phyloP scores from a whole-genome alignment of 1,139 yeast genomes.

The Pichia sp. region DNA sequence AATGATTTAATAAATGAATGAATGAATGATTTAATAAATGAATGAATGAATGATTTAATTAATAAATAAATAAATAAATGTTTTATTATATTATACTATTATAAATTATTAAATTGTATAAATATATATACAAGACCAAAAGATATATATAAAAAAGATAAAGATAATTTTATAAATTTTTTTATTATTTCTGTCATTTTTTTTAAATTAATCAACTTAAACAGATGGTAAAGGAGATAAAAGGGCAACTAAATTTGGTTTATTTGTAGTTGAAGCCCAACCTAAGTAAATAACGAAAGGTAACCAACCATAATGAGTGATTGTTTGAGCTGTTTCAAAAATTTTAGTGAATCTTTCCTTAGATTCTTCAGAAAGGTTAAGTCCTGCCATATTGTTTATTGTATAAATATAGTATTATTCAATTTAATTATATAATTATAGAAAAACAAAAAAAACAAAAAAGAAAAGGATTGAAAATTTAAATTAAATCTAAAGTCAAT shows the following conservation, averaged over 20 bases:
- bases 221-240: slow-evolving; percentile 31
- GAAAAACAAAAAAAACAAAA: not conserved
- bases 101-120: not conserved
- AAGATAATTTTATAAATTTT: too few relatives aligned
- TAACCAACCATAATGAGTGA: slow-evolving; percentile 94
- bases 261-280: slow-evolving; percentile 80
- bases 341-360: slow-evolving; percentile 85
- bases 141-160: slow-evolving; percentile 5
- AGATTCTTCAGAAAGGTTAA: slow-evolving; percentile 56
- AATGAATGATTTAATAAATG: slow-evolving; percentile 14
- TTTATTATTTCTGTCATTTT: too few relatives aligned
- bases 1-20: too few relatives aligned
- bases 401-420: too few relatives aligned
- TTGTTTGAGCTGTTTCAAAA: slow-evolving; percentile 75
- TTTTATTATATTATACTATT: not conserved
- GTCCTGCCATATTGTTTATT: slow-evolving; percentile 24
- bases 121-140: not conserved
- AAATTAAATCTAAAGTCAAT: too few relatives aligned
- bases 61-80: slow-evolving; percentile 4
- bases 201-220: slow-evolving; percentile 8
- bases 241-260: slow-evolving; percentile 67
- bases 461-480: too few relatives aligned
- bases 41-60: slow-evolving; percentile 8
- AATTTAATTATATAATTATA: too few relatives aligned
- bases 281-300: slow-evolving; percentile 93